Conservation (phyloP, 306 rosid species). For the Vachellia collinsii region DNA sequence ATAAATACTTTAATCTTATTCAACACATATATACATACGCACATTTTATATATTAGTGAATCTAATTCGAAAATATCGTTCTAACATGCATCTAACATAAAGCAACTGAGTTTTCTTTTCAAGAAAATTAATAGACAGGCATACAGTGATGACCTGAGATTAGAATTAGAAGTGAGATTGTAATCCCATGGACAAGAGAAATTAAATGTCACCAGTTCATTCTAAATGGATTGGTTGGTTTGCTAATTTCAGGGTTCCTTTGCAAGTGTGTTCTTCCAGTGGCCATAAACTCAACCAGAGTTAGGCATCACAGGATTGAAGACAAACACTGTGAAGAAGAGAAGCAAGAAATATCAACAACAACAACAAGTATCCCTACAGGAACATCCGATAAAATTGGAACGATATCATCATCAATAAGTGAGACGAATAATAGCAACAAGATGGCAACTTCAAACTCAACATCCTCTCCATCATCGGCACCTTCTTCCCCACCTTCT, state of each 20-base stretch:
- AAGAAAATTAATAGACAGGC: background rate
- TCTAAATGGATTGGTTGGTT: background rate
- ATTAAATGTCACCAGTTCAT: too few relatives aligned
- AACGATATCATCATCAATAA: conserved; percentile 19
- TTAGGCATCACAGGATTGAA: conserved; percentile 68
- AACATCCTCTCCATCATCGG: conserved; percentile 46
- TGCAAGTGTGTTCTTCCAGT: conserved; percentile 94
- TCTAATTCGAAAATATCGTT: background rate
- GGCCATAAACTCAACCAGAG: conserved; percentile 75
- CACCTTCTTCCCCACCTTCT: conserved; percentile 43
- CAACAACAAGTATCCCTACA: background rate
- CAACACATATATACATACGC: too few relatives aligned
- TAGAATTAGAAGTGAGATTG: too few relatives aligned
- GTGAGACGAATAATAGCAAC: conserved; percentile 46
- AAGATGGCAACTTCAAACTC: conserved; percentile 47
- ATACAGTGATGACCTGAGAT: too few relatives aligned
- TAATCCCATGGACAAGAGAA: too few relatives aligned
- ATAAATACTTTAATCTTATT: too few relatives aligned
- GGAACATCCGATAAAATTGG: background rate
- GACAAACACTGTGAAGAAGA: conserved; percentile 68
- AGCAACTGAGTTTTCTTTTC: background rate
- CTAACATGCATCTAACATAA: background rate
- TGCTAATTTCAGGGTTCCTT: conserved; percentile 60
- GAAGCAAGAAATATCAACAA: conserved; percentile 36
- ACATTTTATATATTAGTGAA: background rate